Evolutionary conservation across 129 eudicot species (phyloP).

Genomic region (Saussurea involucrata): DNA sequence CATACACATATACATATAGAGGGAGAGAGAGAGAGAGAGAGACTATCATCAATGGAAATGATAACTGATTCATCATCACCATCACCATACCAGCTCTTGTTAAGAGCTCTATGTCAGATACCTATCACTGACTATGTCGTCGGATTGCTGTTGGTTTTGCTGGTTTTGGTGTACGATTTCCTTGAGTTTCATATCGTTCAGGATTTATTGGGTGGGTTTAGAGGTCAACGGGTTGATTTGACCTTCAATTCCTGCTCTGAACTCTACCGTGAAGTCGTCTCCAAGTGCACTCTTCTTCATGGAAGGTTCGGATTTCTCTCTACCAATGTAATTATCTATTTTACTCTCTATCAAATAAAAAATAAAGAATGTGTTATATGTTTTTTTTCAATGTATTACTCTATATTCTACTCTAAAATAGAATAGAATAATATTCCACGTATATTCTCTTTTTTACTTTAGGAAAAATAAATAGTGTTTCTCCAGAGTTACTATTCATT

Average conservation of each 20-base stretch:
- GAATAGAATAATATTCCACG: too few species aligned
- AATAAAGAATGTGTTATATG: neutral
- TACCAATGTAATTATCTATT: neutral
- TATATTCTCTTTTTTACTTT: too few species aligned
- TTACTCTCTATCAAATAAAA: too few species aligned
- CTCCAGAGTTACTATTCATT: too few species aligned
- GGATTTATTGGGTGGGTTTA: slow-evolving; percentile 67
- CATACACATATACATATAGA: neutral
- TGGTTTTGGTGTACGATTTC: slow-evolving; percentile 46
- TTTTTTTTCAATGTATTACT: too few species aligned
- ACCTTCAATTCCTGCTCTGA: slow-evolving; percentile 59
- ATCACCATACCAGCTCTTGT: slow-evolving; percentile 66
- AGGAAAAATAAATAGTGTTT: too few species aligned
- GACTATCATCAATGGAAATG: slow-evolving; percentile 19
- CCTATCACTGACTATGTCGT: slow-evolving; percentile 64
- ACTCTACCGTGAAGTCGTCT: slow-evolving; percentile 62
- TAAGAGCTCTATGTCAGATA: slow-evolving; percentile 47
- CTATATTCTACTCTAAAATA: too few species aligned
- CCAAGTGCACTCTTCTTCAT: slow-evolving; percentile 82
- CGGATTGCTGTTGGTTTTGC: slow-evolving; percentile 15
- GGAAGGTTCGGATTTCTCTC: slow-evolving; percentile 51
- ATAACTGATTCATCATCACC: neutral
- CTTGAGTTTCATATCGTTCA: slow-evolving; percentile 68
- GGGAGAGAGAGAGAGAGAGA: neutral
- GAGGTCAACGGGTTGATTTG: slow-evolving; percentile 69